Evolutionary conservation across 805 yeast species (phyloP), one percentile per base, ranked within the genome.

Genomic region (Millerozyma acaciae): DNA sequence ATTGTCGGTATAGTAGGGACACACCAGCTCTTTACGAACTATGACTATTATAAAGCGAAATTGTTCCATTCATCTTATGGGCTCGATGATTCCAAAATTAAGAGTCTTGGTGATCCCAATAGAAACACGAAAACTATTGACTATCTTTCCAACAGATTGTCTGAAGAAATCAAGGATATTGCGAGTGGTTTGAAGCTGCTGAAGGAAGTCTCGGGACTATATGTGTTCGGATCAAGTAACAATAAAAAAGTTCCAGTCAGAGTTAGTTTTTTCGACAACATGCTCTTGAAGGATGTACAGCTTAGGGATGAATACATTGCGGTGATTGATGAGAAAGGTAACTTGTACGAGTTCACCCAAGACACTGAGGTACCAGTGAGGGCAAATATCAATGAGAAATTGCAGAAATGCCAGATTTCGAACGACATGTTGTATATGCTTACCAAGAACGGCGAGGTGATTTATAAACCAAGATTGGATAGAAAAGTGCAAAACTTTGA

Each of bases 331-430:
- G 67, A 68, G 1, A 73, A 71, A 10, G 97, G 97, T 13, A 74
- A 82, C 47, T 66, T 87, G 20, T 78, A 76, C 35, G 84, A 82
- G 50, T 86, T 89, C 84, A 77, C 78, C n/a, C 48, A 55, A 18
- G 73, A 69, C 1, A 50, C 49, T 34, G 49, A 56, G 26, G 37
- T 44, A 10, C 54, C 63, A 37, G 33, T 45, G 15, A 29, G 39
- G 32, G 33, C 55, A 4, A 41, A 44, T 12, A 35, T 62, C 18
- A 70, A 70, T 2, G 41, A 27, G 34, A 61, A 52, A 24, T 47
- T 57, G 5, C 37, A 40, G 4, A 44, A 45, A 30, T 54, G 55
- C 18, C 61, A 66, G 30, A 54, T 76, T 25, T 77, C 89, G 8
- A 75, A 73, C 36, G 75, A 75, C n/a, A 48, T 43, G 23, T 53